These are phyloP conservation scores for Immersiporthe knoxdaviesiana DNA, from an alignment of 2,329 filamentous ascomycete genomes.

Conservation along the genomic window DNA sequence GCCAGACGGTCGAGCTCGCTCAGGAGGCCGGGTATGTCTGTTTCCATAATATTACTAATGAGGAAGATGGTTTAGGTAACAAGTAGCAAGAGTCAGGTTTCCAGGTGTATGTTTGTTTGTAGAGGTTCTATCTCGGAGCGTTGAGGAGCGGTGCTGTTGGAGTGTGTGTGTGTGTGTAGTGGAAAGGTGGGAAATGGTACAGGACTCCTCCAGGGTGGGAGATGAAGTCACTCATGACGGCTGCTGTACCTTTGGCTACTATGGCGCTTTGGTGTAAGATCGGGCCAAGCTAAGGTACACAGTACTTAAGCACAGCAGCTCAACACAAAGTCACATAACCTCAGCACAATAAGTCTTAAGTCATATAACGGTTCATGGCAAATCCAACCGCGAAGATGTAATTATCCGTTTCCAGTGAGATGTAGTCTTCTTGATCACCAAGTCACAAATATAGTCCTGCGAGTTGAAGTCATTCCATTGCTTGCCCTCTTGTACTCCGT, in stretches of 20 bases:
- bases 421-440: background rate
- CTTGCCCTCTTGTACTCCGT: background rate
- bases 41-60: conserved; percentile 31
- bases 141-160: background rate
- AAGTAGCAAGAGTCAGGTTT: background rate
- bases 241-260: background rate
- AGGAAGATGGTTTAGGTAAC: background rate
- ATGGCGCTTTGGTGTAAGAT: background rate
- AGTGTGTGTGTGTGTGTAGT: background rate
- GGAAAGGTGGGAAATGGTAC: background rate
- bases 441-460: too few species aligned
- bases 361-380: background rate
- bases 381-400: background rate
- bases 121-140: background rate
- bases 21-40: conserved; percentile 59
- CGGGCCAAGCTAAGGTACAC: background rate
- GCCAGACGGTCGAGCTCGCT: conserved; percentile 75
- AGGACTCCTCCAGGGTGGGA: background rate
- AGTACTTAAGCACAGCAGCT: background rate
- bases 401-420: background rate
- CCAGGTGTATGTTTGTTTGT: background rate
- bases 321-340: background rate
- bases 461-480: conserved; percentile 4
- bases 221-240: background rate
- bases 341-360: background rate